These are phyloP conservation scores for Alternaria gaisen DNA, from an alignment of 2,329 filamentous ascomycete genomes.

Conservation along the genomic window DNA sequence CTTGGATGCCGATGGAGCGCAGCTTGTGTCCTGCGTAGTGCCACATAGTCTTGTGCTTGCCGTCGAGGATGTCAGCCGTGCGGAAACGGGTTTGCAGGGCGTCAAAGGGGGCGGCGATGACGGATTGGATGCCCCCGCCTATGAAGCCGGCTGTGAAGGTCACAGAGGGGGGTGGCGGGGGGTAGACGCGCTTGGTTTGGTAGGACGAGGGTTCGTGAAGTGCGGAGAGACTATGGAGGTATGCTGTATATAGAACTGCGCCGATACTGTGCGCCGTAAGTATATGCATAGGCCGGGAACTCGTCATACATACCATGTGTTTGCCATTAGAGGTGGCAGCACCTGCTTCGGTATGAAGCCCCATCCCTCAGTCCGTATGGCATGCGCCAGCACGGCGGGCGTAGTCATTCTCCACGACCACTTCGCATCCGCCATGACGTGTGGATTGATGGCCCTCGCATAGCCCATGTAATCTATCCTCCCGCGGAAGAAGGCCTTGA, in stretches of 20 bases:
- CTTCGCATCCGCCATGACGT: conserved; percentile 55
- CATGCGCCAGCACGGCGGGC: conserved; percentile 73
- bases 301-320: conserved; percentile 63
- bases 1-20: conserved; percentile 74
- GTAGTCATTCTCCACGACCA: conserved; percentile 74
- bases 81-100: conserved; percentile 79
- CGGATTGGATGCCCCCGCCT: conserved; percentile 73
- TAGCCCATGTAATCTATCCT: conserved; percentile 82
- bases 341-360: conserved; percentile 77
- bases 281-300: background rate
- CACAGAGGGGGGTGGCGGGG: conserved; percentile 68
- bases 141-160: conserved; percentile 76
- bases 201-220: conserved; percentile 72
- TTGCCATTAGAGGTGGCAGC: conserved; percentile 77
- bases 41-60: conserved; percentile 74
- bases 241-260: conserved; percentile 77
- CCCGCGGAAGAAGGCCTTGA: conserved; percentile 91
- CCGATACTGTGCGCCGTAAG: conserved; percentile 63
- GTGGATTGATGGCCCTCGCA: conserved; percentile 69
- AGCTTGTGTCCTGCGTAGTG: conserved; percentile 72
- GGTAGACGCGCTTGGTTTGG: conserved; percentile 71
- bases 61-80: conserved; percentile 66
- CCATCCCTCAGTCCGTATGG: conserved; percentile 76
- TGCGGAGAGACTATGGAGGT: conserved; percentile 72
- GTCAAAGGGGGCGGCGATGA: conserved; percentile 77